Base-by-base conservation (phyloP, 345 rosid species). In the Mangifera indica region DNA sequence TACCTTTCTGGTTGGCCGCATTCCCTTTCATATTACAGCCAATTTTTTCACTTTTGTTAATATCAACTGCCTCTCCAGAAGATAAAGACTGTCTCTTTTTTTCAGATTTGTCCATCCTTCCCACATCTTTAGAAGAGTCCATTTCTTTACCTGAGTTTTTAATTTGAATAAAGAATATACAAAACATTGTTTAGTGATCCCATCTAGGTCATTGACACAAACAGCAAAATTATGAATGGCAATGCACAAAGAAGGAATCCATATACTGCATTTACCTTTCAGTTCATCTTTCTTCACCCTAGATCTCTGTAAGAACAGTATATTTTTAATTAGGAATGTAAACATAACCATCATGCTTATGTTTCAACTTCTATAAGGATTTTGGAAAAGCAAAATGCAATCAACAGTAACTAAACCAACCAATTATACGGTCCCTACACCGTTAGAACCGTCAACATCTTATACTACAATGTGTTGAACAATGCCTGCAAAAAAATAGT, bases 201-300 rank as follows among this genome's bases (percentile, higher is more conserved):
- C 17, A 65, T n/a, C 26, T 42, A 10, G 63, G 64, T 69, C 61
- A 69, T 11, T 42, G 65, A 34, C 24, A 40, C 57, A 48, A 49
- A 34, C 48, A 57, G 52, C 21, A 59, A 78, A 72, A 46, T 63
- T 46, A 60, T 25, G 53, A 8, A 46, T 60, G 34, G n/a, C 56
- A 68, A 24, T 59, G 37, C 2, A 34, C 44, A 51, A 48, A 48
- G 18, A 48, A 48, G 21, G 66, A 69, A 37, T 66, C 75, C 56
- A 13, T 48, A 68, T 45, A 71, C 56, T 58, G 52, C 24, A 78
- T 67, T 75, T 74, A 89, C 95, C 95, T 87, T 87, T 86, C 18
- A 60, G 56, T 46, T 72, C 85, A 71, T 86, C 89, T 79, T 84
- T 84, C 79, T 78, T 83, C 74, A 85, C 90, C 67, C 71, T 80